phyloP scores from a whole-genome alignment of 129 eudicot species.

The Heracleum sosnowskyi region DNA sequence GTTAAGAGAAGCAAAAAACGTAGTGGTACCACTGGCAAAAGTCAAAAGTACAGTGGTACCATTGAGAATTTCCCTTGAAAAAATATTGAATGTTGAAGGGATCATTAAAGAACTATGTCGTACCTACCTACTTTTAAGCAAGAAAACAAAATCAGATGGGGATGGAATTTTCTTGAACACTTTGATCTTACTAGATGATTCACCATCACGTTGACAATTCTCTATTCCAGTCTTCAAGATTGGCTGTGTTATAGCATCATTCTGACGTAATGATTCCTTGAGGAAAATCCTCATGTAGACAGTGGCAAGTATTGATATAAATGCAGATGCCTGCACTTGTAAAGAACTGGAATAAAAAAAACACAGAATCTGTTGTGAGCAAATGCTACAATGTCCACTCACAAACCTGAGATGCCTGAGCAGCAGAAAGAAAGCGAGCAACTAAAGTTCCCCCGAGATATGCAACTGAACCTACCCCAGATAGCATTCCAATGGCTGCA shows the following conservation, averaged over 20 bases:
- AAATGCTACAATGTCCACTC: neutral
- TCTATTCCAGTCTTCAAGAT: slow-evolving; percentile 17
- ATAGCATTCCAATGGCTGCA: slow-evolving; percentile 26
- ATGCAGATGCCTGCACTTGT: slow-evolving; percentile 29
- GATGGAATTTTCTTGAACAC: slow-evolving; percentile 22
- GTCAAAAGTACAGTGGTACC: no score
- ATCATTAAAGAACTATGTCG: neutral
- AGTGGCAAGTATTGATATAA: slow-evolving; percentile 24
- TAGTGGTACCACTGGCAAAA: no score
- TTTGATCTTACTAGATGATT: slow-evolving; percentile 12
- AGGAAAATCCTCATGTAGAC: slow-evolving; percentile 40
- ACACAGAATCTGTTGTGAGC: neutral
- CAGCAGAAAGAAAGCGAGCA: slow-evolving; percentile 37
- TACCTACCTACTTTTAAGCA: slow-evolving; percentile 41
- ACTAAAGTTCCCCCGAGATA: slow-evolving; percentile 30
- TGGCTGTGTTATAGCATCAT: slow-evolving; percentile 20
- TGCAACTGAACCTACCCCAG: slow-evolving; percentile 33
- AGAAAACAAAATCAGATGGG: slow-evolving; percentile 17
- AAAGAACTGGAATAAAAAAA: neutral
- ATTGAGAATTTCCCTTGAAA: neutral
- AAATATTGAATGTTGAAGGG: neutral
- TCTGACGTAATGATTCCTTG: slow-evolving; percentile 10
- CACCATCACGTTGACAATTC: neutral
- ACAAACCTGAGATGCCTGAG: slow-evolving; percentile 34
- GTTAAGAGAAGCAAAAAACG: no score